A percentile compares a stretch with the other conserved stretches of the same genome.
Conservation (phyloP, 345 rosid species). For the Eucalyptus regnans region DNA sequence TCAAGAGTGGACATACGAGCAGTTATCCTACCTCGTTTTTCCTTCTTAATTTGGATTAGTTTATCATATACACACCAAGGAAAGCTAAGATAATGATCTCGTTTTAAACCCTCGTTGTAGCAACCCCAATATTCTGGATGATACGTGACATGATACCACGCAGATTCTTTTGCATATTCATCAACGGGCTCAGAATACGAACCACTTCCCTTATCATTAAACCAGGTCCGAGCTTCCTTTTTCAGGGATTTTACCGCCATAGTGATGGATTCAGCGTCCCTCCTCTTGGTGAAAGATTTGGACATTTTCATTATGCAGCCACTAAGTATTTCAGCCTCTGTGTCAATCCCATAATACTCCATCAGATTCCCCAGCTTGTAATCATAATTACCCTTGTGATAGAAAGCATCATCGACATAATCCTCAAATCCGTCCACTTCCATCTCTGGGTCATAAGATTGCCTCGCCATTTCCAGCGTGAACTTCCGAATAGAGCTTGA, state of each 20-base stretch:
- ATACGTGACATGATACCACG: constrained; percentile 80
- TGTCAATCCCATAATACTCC: constrained; percentile 47
- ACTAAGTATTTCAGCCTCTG: constrained; percentile 49
- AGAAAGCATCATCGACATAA: constrained; percentile 26
- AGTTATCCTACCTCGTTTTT: not conserved
- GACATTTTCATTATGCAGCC: constrained; percentile 43
- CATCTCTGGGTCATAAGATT: constrained; percentile 27
- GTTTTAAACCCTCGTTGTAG: constrained; percentile 45
- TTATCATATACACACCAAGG: constrained; percentile 72
- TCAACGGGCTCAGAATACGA: constrained; percentile 2
- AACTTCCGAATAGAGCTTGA: constrained; percentile 14
- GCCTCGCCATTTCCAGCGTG: constrained; percentile 28
- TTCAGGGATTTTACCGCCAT: constrained; percentile 34
- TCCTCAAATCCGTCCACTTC: constrained; percentile 30
- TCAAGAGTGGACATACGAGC: not conserved
- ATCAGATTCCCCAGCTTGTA: constrained; percentile 36
- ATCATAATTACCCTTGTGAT: constrained; percentile 32
- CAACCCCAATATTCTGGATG: constrained; percentile 53
- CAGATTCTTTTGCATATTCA: constrained; percentile 52
- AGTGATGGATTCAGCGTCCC: constrained; percentile 34
- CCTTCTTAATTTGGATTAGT: constrained; percentile 40
- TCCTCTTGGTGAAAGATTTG: constrained; percentile 27
- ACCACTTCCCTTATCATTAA: constrained; percentile 12
- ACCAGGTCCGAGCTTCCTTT: constrained; percentile 48
- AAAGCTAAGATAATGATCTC: constrained; percentile 66